A percentile compares a stretch with the other conserved stretches of the same genome.
Conservation (phyloP, 257 asterid species). For the Solanum appendiculatum region DNA sequence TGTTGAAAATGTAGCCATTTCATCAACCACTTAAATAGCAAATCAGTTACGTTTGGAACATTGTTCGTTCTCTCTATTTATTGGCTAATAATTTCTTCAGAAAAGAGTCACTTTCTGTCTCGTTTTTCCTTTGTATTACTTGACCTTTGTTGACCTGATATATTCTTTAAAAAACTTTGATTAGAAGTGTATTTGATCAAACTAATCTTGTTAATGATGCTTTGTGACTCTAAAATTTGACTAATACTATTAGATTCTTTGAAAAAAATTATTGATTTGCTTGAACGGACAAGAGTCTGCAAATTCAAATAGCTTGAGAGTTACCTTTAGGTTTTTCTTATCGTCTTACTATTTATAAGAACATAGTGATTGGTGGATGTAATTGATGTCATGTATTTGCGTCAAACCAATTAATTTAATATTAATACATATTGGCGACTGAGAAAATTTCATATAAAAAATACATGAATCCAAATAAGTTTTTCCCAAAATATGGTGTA, state of each 20-base stretch:
- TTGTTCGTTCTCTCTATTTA: neutral
- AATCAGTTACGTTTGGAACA: neutral
- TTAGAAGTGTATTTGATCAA: neutral
- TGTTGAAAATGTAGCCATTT: neutral
- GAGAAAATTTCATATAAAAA: neutral
- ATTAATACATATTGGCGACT: neutral
- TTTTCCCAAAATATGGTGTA: neutral
- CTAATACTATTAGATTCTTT: neutral
- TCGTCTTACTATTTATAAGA: neutral
- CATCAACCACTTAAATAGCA: neutral
- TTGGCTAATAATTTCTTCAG: neutral
- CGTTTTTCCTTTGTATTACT: no score
- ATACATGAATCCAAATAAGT: neutral
- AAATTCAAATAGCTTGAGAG: neutral
- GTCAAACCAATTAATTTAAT: neutral
- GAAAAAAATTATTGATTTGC: neutral
- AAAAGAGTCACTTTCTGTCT: neutral
- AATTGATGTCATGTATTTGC: neutral
- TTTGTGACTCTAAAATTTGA: no score
- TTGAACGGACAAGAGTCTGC: neutral
- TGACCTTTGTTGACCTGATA: neutral
- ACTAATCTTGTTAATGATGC: neutral
- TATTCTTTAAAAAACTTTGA: neutral
- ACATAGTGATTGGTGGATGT: neutral
- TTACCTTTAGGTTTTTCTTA: neutral